Evolutionary conservation across 805 yeast genomes (phyloP), one percentile per base, ranked within the genome.

Genomic region (Candida yuanshanica): DNA sequence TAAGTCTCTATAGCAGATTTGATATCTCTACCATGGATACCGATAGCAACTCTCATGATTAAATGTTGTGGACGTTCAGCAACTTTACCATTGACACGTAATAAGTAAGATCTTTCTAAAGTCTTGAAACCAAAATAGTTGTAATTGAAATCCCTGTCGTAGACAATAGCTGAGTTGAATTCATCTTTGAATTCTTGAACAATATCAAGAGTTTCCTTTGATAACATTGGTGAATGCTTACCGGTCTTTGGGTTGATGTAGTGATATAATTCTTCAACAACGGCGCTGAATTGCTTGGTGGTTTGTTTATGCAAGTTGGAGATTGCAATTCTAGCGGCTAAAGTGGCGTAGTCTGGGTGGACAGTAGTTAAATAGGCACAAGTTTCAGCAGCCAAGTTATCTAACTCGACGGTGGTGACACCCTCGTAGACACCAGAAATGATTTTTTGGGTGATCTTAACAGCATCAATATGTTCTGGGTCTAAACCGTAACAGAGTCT

Each of bases 291-390:
- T 57, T 74, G 83, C 64, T 85, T 84, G 46, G 88, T 84, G 39
- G 97, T 90, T 68, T 89, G 95, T 67, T 90, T 90, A 70, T 91
- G 97, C 59, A 93, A 73, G 63, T 88, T 88, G 33, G 96, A 86
- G 41, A 93, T 82, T 17, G 98, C 97, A 46, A 91, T 83, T 69
- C 99, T 81, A 26, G 98, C 97, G 41, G 97, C 97, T 54, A 89
- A 73, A 33, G 81, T 79, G 21, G 97, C 96, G 56, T 91, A 90
- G 67, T 93, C 98, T n/a, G 98, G 98, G 64, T 91, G 98, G 48
- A 86, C 77, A 11, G 98, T 91, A 44, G 97, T 89, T 96, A 93
- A 87, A 60, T 83, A 85, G 33, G 98, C 98, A 43, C 96, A 95
- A 27, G 96, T 89, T 66, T 93, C 99, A 34, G 98, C 97, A 37